These are phyloP conservation scores for Phytophthora constricta DNA, from an alignment of 352 stramenopile genomes.

Conservation along the genomic window DNA sequence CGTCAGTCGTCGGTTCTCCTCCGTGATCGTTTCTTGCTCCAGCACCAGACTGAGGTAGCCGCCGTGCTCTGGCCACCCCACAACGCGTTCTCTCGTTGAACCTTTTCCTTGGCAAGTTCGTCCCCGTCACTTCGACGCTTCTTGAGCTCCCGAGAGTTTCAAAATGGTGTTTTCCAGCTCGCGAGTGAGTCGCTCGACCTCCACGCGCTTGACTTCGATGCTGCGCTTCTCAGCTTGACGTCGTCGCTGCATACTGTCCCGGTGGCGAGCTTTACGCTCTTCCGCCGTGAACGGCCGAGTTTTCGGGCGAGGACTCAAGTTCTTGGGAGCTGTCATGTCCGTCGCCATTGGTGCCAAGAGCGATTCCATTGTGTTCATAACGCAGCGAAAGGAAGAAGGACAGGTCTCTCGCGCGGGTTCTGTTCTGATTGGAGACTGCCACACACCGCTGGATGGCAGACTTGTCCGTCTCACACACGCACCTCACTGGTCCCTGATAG, in stretches of 20 bases:
- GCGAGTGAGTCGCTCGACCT: slow-evolving; percentile 36
- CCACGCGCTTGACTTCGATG: slow-evolving; percentile 44
- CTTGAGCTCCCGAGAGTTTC: slow-evolving; percentile 16
- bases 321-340: background rate
- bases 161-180: slow-evolving; percentile 32
- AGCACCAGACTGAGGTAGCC: slow-evolving; percentile 38
- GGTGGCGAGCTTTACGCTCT: slow-evolving; percentile 36
- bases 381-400: no score
- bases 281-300: slow-evolving; percentile 27
- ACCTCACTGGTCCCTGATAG: no score
- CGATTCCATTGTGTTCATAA: background rate
- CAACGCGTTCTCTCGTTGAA: slow-evolving; percentile 5
- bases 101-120: slow-evolving; percentile 10
- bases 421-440: no score
- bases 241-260: slow-evolving; percentile 50
- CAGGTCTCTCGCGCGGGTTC: no score
- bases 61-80: slow-evolving; percentile 14
- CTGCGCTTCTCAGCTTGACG: slow-evolving; percentile 42
- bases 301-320: background rate
- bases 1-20: slow-evolving; percentile 32
- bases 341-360: background rate
- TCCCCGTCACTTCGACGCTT: background rate
- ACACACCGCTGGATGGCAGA: no score
- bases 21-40: slow-evolving; percentile 31
- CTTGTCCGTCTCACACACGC: no score